Conservation (phyloP, 225 moss, liverwort and hornwort species). For the Polytrichum commune region DNA sequence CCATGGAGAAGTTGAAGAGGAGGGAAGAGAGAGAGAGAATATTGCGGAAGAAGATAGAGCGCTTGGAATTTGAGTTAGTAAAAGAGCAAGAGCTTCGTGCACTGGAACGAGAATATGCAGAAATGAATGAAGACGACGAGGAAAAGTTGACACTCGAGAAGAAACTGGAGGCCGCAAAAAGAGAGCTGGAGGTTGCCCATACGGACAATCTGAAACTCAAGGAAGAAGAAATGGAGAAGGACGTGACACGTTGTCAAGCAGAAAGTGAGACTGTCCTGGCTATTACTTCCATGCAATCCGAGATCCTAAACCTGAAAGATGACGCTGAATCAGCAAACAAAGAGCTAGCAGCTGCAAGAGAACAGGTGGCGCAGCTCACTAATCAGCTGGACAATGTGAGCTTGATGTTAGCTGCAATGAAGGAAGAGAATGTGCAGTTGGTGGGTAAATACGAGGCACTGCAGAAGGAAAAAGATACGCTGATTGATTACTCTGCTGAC, state of each 20-base stretch:
- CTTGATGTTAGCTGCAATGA: slow-evolving; percentile 26
- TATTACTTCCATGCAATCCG: slow-evolving; percentile 80
- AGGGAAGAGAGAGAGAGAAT: slow-evolving; percentile 60
- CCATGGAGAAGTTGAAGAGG: slow-evolving; percentile 50
- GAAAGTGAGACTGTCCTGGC: slow-evolving; percentile 90
- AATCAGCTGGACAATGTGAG: slow-evolving; percentile 51
- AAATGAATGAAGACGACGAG: slow-evolving; percentile 46
- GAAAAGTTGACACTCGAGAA: slow-evolving; percentile 43
- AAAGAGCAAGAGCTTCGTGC: slow-evolving; percentile 51
- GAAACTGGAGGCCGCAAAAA: slow-evolving; percentile 61
- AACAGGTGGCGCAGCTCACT: slow-evolving; percentile 34
- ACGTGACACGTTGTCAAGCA: slow-evolving; percentile 70
- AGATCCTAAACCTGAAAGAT: slow-evolving; percentile 52
- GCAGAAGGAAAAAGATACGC: slow-evolving; percentile 48
- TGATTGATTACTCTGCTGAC: slow-evolving; percentile 66
- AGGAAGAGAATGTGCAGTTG: slow-evolving; percentile 22
- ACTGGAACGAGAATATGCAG: slow-evolving; percentile 37
- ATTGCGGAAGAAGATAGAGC: slow-evolving; percentile 41
- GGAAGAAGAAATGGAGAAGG: slow-evolving; percentile 70
- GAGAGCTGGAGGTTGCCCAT: slow-evolving; percentile 52
- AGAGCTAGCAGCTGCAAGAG: slow-evolving; percentile 42
- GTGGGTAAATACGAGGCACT: slow-evolving; percentile 35
- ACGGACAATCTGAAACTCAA: slow-evolving; percentile 52
- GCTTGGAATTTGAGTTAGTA: slow-evolving; percentile 27
- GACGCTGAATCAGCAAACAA: slow-evolving; percentile 41